phyloP scores from a whole-genome alignment of 768 basidiomycete species.

The Neoboletus brunneissimus region DNA sequence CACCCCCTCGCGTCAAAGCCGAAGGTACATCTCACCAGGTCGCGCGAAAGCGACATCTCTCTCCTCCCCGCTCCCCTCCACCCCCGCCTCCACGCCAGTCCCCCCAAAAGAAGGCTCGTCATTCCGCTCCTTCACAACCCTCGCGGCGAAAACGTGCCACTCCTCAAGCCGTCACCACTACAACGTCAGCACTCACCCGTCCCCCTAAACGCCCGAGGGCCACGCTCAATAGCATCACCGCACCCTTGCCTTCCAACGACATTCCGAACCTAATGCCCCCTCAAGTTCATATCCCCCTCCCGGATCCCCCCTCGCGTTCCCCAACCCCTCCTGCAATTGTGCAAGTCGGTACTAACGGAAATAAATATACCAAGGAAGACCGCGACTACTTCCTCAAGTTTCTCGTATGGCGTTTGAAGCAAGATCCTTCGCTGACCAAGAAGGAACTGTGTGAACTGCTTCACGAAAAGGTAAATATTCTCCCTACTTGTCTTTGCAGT shows the following conservation, averaged over 20 bases:
- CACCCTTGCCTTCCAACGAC: conserved; percentile 32
- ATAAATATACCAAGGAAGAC: conserved; percentile 67
- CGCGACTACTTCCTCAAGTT: conserved; percentile 65
- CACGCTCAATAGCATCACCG: conserved; percentile 62
- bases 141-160: conserved; percentile 24
- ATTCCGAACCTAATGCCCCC: conserved; percentile 55
- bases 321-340: conserved; percentile 61
- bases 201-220: conserved; percentile 32
- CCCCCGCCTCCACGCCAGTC: conserved; percentile 26
- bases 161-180: conserved; percentile 17
- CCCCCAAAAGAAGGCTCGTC: conserved; percentile 20
- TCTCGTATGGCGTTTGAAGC: conserved; percentile 57
- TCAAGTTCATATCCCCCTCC: conserved; percentile 57
- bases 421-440: conserved; percentile 51
- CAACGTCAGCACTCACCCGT: conserved; percentile 22
- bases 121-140: conserved; percentile 25
- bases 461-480: conserved; percentile 46
- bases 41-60: conserved; percentile 37
- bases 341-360: conserved; percentile 46
- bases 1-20: conserved; percentile 7
- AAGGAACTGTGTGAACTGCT: conserved; percentile 53
- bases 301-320: conserved; percentile 64
- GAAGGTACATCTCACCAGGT: conserved; percentile 23
- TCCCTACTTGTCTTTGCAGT: not conserved
- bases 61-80: conserved; percentile 8